Conservation (phyloP, 2,329 filamentous ascomycete species). For the Calonectria honghensis region DNA sequence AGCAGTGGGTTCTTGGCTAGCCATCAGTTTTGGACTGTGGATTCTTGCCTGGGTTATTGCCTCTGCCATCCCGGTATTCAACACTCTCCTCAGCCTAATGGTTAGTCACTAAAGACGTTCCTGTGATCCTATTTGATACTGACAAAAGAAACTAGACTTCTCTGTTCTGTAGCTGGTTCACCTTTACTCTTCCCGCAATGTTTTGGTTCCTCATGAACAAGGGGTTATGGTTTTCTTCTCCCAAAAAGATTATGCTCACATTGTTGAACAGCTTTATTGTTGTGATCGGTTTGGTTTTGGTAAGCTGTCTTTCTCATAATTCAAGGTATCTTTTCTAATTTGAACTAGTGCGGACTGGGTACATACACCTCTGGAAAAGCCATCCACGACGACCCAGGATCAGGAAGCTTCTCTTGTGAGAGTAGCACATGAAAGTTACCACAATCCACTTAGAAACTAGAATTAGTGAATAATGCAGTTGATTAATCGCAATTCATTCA, state of each 20-base stretch:
- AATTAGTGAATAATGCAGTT: neutral
- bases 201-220: slow-evolving; percentile 9
- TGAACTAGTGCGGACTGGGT: neutral
- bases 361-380: slow-evolving; percentile 1
- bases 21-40: neutral
- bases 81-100: slow-evolving; percentile 2
- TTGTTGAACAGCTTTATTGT: neutral
- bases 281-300: neutral
- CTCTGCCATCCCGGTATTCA: slow-evolving; percentile 2
- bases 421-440: neutral
- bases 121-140: neutral
- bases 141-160: neutral
- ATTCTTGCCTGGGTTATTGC: neutral
- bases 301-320: neutral
- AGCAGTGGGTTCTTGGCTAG: neutral
- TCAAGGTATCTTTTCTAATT: neutral
- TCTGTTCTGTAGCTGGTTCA: slow-evolving; percentile 3
- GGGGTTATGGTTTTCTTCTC: neutral
- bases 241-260: neutral
- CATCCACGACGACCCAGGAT: neutral
- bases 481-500: no score
- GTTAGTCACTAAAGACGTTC: neutral
- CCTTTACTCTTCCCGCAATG: neutral
- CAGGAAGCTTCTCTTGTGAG: neutral
- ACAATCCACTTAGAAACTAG: neutral